Evolutionary conservation across 495 filamentous ascomycete species (phyloP).

Genomic region (Peziza echinospora): DNA sequence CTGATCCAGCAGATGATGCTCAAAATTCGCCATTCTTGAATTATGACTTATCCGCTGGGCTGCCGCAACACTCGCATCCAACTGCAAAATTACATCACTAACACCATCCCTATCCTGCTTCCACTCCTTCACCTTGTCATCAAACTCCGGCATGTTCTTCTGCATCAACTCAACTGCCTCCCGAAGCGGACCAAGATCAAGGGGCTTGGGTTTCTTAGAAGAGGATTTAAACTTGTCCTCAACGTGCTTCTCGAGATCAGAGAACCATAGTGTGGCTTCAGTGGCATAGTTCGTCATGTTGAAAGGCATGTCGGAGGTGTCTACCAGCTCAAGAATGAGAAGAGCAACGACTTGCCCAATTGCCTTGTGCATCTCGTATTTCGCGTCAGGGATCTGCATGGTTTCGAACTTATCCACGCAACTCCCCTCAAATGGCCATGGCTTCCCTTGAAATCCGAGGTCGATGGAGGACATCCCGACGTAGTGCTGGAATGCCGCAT

Average conservation of each 20-base stretch:
- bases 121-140: slow-evolving; percentile 53
- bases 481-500: slow-evolving; percentile 78
- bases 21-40: slow-evolving; percentile 51
- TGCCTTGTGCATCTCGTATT: slow-evolving; percentile 58
- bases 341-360: slow-evolving; percentile 62
- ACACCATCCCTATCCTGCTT: slow-evolving; percentile 46
- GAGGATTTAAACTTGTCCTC: slow-evolving; percentile 29
- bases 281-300: slow-evolving; percentile 58
- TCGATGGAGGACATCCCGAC: slow-evolving; percentile 83
- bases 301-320: slow-evolving; percentile 61
- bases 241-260: slow-evolving; percentile 44
- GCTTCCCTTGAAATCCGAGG: slow-evolving; percentile 49
- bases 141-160: slow-evolving; percentile 38
- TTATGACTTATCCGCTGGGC: slow-evolving; percentile 40
- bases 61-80: slow-evolving; percentile 39
- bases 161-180: slow-evolving; percentile 39
- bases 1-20: slow-evolving; percentile 61
- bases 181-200: slow-evolving; percentile 36
- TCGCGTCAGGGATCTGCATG: slow-evolving; percentile 52
- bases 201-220: slow-evolving; percentile 23
- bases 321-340: slow-evolving; percentile 65
- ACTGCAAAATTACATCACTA: slow-evolving; percentile 33
- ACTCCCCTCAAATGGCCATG: slow-evolving; percentile 60
- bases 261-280: slow-evolving; percentile 36
- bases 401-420: slow-evolving; percentile 85